phyloP scores from a whole-genome alignment of 2,329 filamentous ascomycete genomes.

The Boeremia exigua region DNA sequence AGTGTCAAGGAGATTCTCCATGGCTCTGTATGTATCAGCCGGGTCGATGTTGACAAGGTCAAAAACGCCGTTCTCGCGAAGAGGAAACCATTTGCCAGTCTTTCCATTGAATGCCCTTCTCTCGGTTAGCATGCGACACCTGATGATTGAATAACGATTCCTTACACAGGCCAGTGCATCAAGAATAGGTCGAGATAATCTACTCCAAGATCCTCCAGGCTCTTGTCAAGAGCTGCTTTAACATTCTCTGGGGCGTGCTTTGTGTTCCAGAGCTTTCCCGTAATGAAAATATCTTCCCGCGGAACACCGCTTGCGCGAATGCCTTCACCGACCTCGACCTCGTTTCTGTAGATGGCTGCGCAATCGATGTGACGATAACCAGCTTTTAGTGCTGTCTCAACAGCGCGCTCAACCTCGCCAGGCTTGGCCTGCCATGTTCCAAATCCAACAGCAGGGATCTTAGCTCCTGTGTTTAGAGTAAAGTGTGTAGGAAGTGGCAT shows the following conservation, averaged over 20 bases:
- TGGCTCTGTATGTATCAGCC: constrained; percentile 74
- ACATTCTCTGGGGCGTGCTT: constrained; percentile 70
- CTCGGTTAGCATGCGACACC: neutral
- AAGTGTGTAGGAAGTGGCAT: constrained; percentile 47
- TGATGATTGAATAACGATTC: neutral
- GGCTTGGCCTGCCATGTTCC: constrained; percentile 78
- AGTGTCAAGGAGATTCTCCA: constrained; percentile 70
- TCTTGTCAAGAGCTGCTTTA: constrained; percentile 62
- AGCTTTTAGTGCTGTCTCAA: constrained; percentile 67
- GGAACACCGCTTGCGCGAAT: constrained; percentile 69
- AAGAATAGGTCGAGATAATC: constrained; percentile 72
- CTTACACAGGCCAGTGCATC: constrained; percentile 66
- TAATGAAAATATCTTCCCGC: constrained; percentile 72
- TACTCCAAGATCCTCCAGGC: constrained; percentile 64
- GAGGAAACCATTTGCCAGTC: constrained; percentile 44
- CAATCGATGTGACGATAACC: constrained; percentile 80
- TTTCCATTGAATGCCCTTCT: constrained; percentile 26
- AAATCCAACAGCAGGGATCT: constrained; percentile 76
- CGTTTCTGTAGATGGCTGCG: constrained; percentile 77
- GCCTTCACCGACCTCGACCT: constrained; percentile 72
- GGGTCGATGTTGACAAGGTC: constrained; percentile 78
- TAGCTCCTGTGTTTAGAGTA: constrained; percentile 69
- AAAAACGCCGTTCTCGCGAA: constrained; percentile 65
- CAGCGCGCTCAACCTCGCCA: constrained; percentile 65
- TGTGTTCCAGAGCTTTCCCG: constrained; percentile 81